Evolutionary conservation across 192 early-diverging fungal genomes (phyloP).

Genomic region (Backusella morwellensis): DNA sequence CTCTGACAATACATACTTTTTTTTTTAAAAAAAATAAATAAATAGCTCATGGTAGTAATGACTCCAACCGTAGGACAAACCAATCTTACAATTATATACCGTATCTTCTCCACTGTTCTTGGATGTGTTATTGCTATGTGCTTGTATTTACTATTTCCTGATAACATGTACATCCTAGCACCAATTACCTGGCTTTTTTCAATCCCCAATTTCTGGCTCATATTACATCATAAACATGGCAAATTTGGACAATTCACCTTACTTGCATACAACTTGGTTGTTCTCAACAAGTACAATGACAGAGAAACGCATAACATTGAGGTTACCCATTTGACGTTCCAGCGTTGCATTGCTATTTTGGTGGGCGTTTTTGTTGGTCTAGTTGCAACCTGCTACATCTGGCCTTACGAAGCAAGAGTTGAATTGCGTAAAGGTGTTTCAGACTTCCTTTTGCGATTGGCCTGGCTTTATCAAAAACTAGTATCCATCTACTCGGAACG

Average conservation of each 20-base stretch:
- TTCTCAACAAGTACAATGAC: slow-evolving; percentile 73
- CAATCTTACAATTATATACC: slow-evolving; percentile 63
- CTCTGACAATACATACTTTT: neutral
- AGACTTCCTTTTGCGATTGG: slow-evolving; percentile 67
- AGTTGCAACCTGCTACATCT: slow-evolving; percentile 65
- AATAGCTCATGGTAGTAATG: slow-evolving; percentile 69
- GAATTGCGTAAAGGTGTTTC: slow-evolving; percentile 76
- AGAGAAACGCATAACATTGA: slow-evolving; percentile 53
- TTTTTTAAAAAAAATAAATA: neutral
- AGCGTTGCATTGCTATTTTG: slow-evolving; percentile 63
- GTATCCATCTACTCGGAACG: slow-evolving; percentile 50
- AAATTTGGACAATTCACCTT: slow-evolving; percentile 79
- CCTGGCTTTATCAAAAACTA: slow-evolving; percentile 66
- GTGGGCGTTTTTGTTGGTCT: slow-evolving; percentile 72
- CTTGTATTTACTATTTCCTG: slow-evolving; percentile 52
- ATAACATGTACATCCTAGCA: slow-evolving; percentile 38
- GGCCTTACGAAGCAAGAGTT: slow-evolving; percentile 83
- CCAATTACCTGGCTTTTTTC: slow-evolving; percentile 56
- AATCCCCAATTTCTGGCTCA: slow-evolving; percentile 65
- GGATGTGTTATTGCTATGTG: slow-evolving; percentile 63
- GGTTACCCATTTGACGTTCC: slow-evolving; percentile 53
- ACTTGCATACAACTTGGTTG: slow-evolving; percentile 73
- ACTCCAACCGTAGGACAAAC: slow-evolving; percentile 83
- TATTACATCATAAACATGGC: slow-evolving; percentile 63
- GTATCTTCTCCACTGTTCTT: slow-evolving; percentile 67